phyloP scores from a whole-genome alignment of 2,329 filamentous ascomycete genomes.

The Paraconiothyrium sp. region DNA sequence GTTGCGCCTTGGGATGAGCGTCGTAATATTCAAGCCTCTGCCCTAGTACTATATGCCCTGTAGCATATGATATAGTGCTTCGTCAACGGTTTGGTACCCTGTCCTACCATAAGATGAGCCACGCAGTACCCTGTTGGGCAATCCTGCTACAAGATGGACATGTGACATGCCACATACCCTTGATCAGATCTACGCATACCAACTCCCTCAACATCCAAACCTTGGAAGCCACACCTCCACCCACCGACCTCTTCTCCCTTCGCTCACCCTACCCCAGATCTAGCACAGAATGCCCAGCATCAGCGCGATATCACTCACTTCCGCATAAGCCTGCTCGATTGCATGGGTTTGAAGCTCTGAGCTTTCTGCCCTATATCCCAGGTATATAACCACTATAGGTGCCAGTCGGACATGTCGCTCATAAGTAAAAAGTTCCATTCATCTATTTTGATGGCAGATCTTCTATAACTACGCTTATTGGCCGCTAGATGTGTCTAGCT shows the following conservation, averaged over 20 bases:
- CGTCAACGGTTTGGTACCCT: neutral
- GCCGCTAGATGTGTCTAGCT: neutral
- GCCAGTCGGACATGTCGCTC: neutral
- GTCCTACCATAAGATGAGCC: too few relatives aligned
- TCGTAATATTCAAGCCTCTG: neutral
- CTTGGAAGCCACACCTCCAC: neutral
- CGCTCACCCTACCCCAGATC: neutral
- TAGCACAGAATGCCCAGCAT: neutral
- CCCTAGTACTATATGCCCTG: too few relatives aligned
- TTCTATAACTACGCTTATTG: neutral
- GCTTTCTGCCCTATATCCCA: neutral
- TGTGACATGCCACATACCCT: too few relatives aligned
- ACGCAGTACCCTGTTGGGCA: neutral
- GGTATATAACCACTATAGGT: neutral
- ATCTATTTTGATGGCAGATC: neutral
- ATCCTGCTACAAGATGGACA: too few relatives aligned
- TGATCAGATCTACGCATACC: too few relatives aligned
- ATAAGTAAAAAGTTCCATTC: neutral
- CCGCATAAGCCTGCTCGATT: neutral
- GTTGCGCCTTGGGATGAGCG: neutral
- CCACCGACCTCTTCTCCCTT: neutral
- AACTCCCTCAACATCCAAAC: too few relatives aligned
- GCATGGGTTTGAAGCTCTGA: neutral
- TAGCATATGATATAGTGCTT: neutral
- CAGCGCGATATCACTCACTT: neutral